These are phyloP conservation scores for Eremochloa ophiuroides DNA, from an alignment of 176 grass and related monocot genomes.

Conservation along the genomic window DNA sequence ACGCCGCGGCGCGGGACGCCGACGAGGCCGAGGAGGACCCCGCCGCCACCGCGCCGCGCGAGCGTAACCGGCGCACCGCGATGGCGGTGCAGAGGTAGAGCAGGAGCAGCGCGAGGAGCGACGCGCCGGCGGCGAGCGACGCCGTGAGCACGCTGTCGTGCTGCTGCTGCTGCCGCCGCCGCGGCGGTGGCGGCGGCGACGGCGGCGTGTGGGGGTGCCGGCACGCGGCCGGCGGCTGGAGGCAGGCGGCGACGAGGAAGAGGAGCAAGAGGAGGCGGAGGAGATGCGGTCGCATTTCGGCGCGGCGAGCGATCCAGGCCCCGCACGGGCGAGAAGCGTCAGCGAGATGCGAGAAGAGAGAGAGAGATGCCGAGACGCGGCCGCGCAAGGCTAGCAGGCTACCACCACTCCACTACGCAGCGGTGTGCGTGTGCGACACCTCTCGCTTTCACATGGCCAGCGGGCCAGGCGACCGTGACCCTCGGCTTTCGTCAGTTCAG, in stretches of 20 bases:
- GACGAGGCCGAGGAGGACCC: constrained; percentile 32
- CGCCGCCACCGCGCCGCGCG: background rate
- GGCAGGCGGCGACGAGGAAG: background rate
- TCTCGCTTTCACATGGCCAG: constrained; percentile 34
- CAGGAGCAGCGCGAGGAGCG: constrained; percentile 43
- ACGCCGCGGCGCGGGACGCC: constrained; percentile 49
- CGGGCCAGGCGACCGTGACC: background rate
- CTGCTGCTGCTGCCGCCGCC: constrained; percentile 5
- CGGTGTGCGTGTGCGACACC: background rate
- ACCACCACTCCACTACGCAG: background rate
- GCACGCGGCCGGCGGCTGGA: constrained; percentile 29
- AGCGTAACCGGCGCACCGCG: constrained; percentile 42
- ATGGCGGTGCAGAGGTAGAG: constrained; percentile 58
- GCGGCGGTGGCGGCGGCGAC: constrained; percentile 22
- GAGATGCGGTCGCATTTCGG: constrained; percentile 30
- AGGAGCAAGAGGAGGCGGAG: background rate
- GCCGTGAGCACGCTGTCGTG: constrained; percentile 20
- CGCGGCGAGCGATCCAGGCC: constrained; percentile 36
- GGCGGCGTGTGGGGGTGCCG: background rate
- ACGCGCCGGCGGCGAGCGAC: constrained; percentile 31
- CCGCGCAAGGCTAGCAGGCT: background rate
- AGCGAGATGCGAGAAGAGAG: background rate
- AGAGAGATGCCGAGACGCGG: background rate
- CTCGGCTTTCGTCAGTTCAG: background rate
- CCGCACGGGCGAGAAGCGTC: background rate